Conservation (phyloP, 2,329 filamentous ascomycete species). For the Curvularia verruculosa region DNA sequence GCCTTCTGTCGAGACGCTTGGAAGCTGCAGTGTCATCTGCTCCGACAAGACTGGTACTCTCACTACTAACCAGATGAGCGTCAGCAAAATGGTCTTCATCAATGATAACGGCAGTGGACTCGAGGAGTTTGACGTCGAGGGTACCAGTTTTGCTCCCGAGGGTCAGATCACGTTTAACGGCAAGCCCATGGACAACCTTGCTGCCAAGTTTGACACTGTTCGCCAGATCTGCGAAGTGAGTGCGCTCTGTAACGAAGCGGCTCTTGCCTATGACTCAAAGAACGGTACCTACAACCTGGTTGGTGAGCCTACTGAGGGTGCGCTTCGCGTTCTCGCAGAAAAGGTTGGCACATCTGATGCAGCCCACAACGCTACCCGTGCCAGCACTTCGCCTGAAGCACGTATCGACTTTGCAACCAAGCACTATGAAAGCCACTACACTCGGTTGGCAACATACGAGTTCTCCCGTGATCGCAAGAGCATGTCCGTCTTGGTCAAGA, state of each 20-base stretch:
- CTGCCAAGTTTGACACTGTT: conserved; percentile 75
- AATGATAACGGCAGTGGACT: conserved; percentile 74
- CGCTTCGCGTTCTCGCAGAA: conserved; percentile 86
- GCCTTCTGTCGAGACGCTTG: conserved; percentile 95
- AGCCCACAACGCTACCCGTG: conserved; percentile 60
- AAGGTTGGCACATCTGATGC: conserved; percentile 87
- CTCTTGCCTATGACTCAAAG: conserved; percentile 80
- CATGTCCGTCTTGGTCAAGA: conserved; percentile 92
- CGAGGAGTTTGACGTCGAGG: conserved; percentile 87
- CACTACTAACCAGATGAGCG: conserved; percentile 99
- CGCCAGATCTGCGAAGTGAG: conserved; percentile 74
- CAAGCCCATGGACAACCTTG: conserved; percentile 70
- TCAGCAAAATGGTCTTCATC: conserved; percentile 88
- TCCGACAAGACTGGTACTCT: conserved; percentile 98
- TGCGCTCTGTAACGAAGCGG: conserved; percentile 86
- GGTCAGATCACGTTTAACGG: conserved; percentile 75
- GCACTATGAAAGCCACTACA: conserved; percentile 78
- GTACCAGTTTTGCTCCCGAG: conserved; percentile 87
- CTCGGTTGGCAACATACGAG: conserved; percentile 85
- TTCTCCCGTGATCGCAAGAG: conserved; percentile 98
- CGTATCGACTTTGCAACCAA: conserved; percentile 81
- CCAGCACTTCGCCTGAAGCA: conserved; percentile 58
- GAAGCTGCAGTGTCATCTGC: conserved; percentile 99
- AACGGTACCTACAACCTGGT: conserved; percentile 77
- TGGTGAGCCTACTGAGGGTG: conserved; percentile 94